phyloP scores from a whole-genome alignment of 768 basidiomycete genomes.

The Boletus rufocinnamomeus region DNA sequence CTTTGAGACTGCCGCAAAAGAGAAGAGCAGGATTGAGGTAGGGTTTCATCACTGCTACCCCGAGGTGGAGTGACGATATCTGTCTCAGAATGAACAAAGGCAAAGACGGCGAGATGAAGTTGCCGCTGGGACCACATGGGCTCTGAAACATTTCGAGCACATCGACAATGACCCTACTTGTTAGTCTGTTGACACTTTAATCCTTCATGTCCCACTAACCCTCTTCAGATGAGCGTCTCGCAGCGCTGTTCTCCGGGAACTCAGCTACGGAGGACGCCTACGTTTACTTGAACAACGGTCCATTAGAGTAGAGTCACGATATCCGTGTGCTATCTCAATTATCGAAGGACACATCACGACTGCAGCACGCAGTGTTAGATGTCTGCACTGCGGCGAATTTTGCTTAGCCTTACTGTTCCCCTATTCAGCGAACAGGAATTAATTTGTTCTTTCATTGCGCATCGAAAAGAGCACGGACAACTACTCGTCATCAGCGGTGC shows the following conservation, averaged over 20 bases:
- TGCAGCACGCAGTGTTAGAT: constrained; percentile 10
- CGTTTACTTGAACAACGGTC: constrained; percentile 61
- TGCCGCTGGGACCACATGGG: constrained; percentile 72
- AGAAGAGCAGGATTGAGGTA: constrained; percentile 92
- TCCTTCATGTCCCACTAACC: background rate
- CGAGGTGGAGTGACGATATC: background rate
- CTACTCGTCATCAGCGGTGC: constrained; percentile 11
- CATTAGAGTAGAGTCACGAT: constrained; percentile 24
- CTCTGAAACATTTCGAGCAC: constrained; percentile 73
- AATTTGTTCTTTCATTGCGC: constrained; percentile 10
- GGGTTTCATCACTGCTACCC: constrained; percentile 8
- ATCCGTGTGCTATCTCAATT: constrained; percentile 1
- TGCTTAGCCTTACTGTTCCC: constrained; percentile 20
- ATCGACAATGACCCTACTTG: constrained; percentile 73
- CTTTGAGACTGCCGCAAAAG: constrained; percentile 85
- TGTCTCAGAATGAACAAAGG: constrained; percentile 81
- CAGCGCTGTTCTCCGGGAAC: constrained; percentile 55
- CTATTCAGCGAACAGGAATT: constrained; percentile 16
- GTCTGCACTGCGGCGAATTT: constrained; percentile 11
- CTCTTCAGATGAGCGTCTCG: constrained; percentile 60
- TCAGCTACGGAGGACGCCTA: constrained; percentile 80
- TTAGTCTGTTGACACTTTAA: constrained; percentile 38
- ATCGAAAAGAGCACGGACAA: background rate
- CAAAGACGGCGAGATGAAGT: constrained; percentile 83
- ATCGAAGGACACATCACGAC: constrained; percentile 6